Base-by-base conservation (phyloP, 495 filamentous ascomycete genomes). In the Podospora tetraspora region DNA sequence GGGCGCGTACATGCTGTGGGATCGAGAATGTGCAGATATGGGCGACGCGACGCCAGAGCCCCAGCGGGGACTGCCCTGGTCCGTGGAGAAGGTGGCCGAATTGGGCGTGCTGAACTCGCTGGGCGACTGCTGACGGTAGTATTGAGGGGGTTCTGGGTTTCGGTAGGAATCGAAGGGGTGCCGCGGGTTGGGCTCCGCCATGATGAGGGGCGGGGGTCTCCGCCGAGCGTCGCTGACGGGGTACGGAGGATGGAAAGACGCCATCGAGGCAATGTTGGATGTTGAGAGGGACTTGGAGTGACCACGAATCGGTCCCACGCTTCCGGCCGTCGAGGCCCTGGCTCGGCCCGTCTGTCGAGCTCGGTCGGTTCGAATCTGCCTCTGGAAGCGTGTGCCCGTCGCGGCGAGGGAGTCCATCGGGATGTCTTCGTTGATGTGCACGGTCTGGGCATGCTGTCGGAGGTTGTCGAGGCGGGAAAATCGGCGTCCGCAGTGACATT, bases 391-490 rank as follows among this genome's bases (percentile, higher is more conserved):
- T 27, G 93, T 96, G 21, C 94, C 92, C 5, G 93, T 97, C 57
- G 96, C 96, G 8, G 95, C 96, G 12, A 98, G 84, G 9, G 96
- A 98, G 77, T 96, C 92, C 19, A 86, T 87, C 3, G 95, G 95
- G 22, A 98, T 99, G 61, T 97, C 94, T 75, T 98, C 96, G 78
- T 98, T 97, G 58, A 96, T 91, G 74, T 99, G 96, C 1, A 99
- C 96, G 0, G 96, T 99, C 74, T 97, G 96, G 19, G 95, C 96
- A 81, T 99, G 95, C 73, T 99, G 95, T 56, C 95, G 88, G 43
- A 99, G 83, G 72, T 99, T 99, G 78, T 99, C 95, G 43, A 99
- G 86, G 37, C 95, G 88, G n/a, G 95, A 99, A 78, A 99, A 99
- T 72, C 93, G 87, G 56, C 95, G 88, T 3, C 91, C 91, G 77